These are phyloP conservation scores for Cicer pinnatifidum DNA, from an alignment of 306 rosid species.

Conservation along the genomic window DNA sequence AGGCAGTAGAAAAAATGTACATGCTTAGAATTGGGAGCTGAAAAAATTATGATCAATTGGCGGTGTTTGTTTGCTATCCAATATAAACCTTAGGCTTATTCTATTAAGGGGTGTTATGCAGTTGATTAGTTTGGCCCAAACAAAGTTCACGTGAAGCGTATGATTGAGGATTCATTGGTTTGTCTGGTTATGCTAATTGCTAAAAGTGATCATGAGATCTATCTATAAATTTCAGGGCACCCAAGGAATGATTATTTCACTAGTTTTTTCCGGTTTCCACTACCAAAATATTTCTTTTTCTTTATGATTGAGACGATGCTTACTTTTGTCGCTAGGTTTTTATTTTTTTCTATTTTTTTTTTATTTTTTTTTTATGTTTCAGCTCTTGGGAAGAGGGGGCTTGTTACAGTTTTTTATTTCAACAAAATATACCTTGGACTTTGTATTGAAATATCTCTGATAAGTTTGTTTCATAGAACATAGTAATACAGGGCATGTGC, in stretches of 20 bases:
- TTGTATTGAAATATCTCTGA: slow-evolving; percentile 16
- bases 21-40: slow-evolving; percentile 14
- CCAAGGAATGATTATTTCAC: no score
- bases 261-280: background rate
- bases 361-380: background rate
- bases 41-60: background rate
- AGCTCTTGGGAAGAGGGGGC: slow-evolving; percentile 7
- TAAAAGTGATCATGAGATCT: slow-evolving; percentile 11
- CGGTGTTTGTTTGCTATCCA: slow-evolving; percentile 10
- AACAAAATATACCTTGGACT: slow-evolving; percentile 26
- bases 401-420: slow-evolving; percentile 12
- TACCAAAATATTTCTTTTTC: background rate
- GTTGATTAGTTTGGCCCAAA: slow-evolving; percentile 5
- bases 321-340: background rate
- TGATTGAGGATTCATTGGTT: slow-evolving; percentile 19
- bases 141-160: slow-evolving; percentile 8
- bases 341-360: no score
- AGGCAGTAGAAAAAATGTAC: background rate
- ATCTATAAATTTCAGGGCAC: no score
- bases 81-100: background rate
- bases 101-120: background rate
- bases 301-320: background rate
- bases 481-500: slow-evolving; percentile 18
- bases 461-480: slow-evolving; percentile 19
- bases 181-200: slow-evolving; percentile 10